Base-by-base conservation (phyloP, 2,329 filamentous ascomycete species). In the Diplocarpon mali region DNA sequence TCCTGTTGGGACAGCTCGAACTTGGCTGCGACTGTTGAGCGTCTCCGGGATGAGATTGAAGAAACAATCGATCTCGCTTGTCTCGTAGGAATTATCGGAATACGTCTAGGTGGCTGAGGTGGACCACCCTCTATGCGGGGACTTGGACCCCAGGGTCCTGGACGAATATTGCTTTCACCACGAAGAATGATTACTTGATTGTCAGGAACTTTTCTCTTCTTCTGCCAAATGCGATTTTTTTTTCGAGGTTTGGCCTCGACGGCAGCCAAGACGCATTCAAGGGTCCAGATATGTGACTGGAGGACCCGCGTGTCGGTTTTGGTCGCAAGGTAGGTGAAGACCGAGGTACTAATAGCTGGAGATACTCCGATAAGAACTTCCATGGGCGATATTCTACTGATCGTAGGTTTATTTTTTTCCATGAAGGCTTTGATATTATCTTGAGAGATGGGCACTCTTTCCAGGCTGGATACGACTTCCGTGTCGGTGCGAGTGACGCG, bases 1-100 rank as follows among this genome's bases (percentile, higher is more conserved):
- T 51, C 49, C n/a, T 48, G 32, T 35, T 48, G 47, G n/a, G 44
- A 50, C 12, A 51, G 44, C 20, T 49, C 30, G 10, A 51, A 44
- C 12, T 36, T 36, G 5, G 37, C 43, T 13, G 29, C 37, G 29
- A 34, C 17, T 9, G 37, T 47, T 2, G 24, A 31, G 8, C 27
- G 3, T 27, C 17, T 38, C 5, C 27, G 41, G 10, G 41, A 43
- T 11, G 4, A n/a, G 3, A 38, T 29, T 9, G 41, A 43, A 13
- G 35, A 38, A 12, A 27, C 9, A 31, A 16, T 32, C 32, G 24
- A 37, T 3, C 27, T 43, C 28, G 15, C 20, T 8, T 15, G 31
- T 20, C 16, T 35, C 36, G 12, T n/a, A 14, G 13, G 15, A 10
- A 36, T 16, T 3, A 20, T 9, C 10, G 30, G 9, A 14, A 32